These are phyloP conservation scores for Misopates orontium DNA, from an alignment of 257 asterid species.

Conservation along the genomic window DNA sequence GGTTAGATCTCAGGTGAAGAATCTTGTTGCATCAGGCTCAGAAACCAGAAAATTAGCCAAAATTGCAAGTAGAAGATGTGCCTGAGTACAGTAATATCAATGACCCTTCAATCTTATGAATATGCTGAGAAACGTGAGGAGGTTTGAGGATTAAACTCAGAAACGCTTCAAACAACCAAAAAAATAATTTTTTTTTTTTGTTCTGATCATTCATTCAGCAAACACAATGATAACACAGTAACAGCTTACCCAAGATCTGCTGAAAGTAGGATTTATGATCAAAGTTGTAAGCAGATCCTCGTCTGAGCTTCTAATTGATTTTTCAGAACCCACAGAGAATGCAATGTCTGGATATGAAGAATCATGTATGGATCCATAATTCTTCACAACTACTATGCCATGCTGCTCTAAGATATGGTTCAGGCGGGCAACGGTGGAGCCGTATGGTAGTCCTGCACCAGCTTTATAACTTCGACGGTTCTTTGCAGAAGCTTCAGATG, in stretches of 20 bases:
- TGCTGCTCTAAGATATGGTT: slow-evolving; percentile 45
- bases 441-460: slow-evolving; percentile 15
- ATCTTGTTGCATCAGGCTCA: background rate
- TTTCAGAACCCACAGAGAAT: slow-evolving; percentile 37
- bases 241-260: slow-evolving; percentile 53
- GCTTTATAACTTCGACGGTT: slow-evolving; percentile 19
- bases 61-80: background rate
- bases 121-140: background rate
- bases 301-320: slow-evolving; percentile 39
- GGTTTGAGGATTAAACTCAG: background rate
- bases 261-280: slow-evolving; percentile 42
- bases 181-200: background rate
- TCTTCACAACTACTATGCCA: slow-evolving; percentile 52
- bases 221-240: background rate
- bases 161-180: background rate
- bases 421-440: slow-evolving; percentile 32
- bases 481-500: slow-evolving; percentile 25
- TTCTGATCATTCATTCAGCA: background rate
- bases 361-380: slow-evolving; percentile 52
- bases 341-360: slow-evolving; percentile 52
- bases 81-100: background rate
- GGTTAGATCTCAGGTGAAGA: too few relatives aligned
- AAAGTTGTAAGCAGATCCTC: slow-evolving; percentile 49
- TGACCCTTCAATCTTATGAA: too few relatives aligned
- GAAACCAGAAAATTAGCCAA: background rate